phyloP scores from a whole-genome alignment of 2,329 filamentous ascomycete genomes.

The Colletotrichum phormii region DNA sequence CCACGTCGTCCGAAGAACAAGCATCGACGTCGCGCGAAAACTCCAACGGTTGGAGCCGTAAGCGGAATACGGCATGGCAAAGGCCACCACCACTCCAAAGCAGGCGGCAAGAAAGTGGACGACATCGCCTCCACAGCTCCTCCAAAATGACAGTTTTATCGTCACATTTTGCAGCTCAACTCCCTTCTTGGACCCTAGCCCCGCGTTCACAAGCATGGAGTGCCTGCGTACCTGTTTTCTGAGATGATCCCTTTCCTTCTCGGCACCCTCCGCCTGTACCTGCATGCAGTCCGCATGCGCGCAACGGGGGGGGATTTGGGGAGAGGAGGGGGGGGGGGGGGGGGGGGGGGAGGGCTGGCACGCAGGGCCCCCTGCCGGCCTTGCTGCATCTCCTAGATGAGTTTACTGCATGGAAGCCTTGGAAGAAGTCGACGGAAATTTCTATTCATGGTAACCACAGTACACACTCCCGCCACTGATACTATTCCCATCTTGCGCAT shows the following conservation, averaged over 20 bases:
- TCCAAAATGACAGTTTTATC: not conserved
- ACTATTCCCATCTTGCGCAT: slow-evolving; percentile 9
- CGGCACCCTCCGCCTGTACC: slow-evolving; percentile 25
- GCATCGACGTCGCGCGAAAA: slow-evolving; percentile 2
- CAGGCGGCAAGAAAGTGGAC: slow-evolving; percentile 10
- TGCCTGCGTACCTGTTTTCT: not conserved
- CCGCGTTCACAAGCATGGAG: not conserved
- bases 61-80: slow-evolving; percentile 7
- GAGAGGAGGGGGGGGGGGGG: not conserved
- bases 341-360: not conserved
- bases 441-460: slow-evolving; percentile 14
- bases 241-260: slow-evolving; percentile 2
- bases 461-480: not conserved
- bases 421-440: not conserved
- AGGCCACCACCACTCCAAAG: not conserved
- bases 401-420: slow-evolving; percentile 31
- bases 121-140: slow-evolving; percentile 8
- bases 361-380: slow-evolving; percentile 1
- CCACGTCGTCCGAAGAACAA: slow-evolving; percentile 26
- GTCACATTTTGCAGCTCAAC: slow-evolving; percentile 18
- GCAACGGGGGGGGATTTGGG: not conserved
- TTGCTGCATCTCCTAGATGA: slow-evolving; percentile 13
- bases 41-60: slow-evolving; percentile 8
- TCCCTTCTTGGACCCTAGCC: not conserved
- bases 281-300: slow-evolving; percentile 7